These are phyloP conservation scores for Passalora sequoiae DNA, from an alignment of 2,329 filamentous ascomycete genomes.

Conservation along the genomic window DNA sequence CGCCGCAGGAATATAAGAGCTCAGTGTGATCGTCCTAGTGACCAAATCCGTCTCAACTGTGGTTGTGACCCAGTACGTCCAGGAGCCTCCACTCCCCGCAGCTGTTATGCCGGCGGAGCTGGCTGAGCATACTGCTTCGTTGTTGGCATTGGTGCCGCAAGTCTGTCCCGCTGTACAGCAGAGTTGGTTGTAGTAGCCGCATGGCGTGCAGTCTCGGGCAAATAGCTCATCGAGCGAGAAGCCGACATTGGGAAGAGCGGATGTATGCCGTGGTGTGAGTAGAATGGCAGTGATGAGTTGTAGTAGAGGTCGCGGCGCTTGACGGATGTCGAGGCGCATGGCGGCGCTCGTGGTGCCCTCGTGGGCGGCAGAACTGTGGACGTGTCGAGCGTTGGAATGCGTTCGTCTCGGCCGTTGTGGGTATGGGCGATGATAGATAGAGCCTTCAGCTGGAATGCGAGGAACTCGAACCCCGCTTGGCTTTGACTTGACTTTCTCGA, in stretches of 20 bases:
- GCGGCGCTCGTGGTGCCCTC: slow-evolving; percentile 6
- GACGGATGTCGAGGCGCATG: slow-evolving; percentile 24
- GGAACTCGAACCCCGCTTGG: not conserved
- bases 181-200: slow-evolving; percentile 49
- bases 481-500: too few species aligned
- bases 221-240: slow-evolving; percentile 34
- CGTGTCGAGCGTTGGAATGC: not conserved
- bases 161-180: slow-evolving; percentile 45
- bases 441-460: not conserved
- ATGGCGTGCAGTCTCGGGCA: slow-evolving; percentile 37
- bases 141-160: slow-evolving; percentile 48
- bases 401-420: too few species aligned
- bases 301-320: slow-evolving; percentile 24
- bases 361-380: slow-evolving; percentile 5
- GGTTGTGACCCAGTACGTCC: slow-evolving; percentile 55
- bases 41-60: slow-evolving; percentile 53
- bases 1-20: slow-evolving; percentile 37
- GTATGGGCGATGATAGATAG: too few species aligned
- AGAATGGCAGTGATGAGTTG: slow-evolving; percentile 29
- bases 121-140: slow-evolving; percentile 45
- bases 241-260: slow-evolving; percentile 29
- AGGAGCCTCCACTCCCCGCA: slow-evolving; percentile 35
- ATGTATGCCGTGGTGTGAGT: slow-evolving; percentile 22
- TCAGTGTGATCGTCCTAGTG: slow-evolving; percentile 51
- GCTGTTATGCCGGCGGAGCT: slow-evolving; percentile 21